Evolutionary conservation across 352 stramenopile genomes (phyloP).

Genomic region (Thalassiosira oceanica): DNA sequence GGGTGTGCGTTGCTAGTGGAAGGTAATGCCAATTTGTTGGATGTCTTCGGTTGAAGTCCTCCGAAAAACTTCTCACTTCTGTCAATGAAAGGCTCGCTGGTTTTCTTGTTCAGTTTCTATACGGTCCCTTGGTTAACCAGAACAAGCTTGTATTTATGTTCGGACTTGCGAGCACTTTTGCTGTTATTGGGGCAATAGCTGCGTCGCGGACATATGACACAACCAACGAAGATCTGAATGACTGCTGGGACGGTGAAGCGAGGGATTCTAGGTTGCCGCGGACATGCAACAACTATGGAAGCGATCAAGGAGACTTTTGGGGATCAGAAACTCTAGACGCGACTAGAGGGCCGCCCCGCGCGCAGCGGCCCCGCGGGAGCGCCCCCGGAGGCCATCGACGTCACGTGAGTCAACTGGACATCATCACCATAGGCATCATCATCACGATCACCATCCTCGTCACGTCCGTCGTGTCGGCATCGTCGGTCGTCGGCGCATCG

Average conservation of each 20-base stretch:
- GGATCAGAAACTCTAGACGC: too few species aligned
- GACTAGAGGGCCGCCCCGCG: too few species aligned
- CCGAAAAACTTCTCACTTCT: too few species aligned
- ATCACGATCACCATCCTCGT: too few species aligned
- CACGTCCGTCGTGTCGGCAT: too few species aligned
- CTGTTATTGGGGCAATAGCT: slow-evolving; percentile 14
- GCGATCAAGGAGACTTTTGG: not conserved
- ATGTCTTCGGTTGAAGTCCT: too few species aligned
- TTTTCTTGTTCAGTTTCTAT: slow-evolving; percentile 85
- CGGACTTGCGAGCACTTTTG: slow-evolving; percentile 26
- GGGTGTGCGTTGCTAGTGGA: slow-evolving; percentile 86
- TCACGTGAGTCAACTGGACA: too few species aligned
- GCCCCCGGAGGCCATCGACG: too few species aligned
- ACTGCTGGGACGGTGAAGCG: slow-evolving; percentile 25
- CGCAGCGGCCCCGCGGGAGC: too few species aligned
- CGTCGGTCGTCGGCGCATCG: too few species aligned
- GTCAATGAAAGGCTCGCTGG: slow-evolving; percentile 87
- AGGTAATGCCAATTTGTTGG: too few species aligned
- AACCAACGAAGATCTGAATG: slow-evolving; percentile 43
- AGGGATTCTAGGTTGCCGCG: not conserved
- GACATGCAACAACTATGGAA: not conserved
- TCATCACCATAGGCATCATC: too few species aligned
- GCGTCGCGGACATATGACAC: slow-evolving; percentile 36
- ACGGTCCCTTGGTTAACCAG: slow-evolving; percentile 49
- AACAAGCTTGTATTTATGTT: slow-evolving; percentile 28